These are phyloP conservation scores for Seiridium unicorne DNA, from an alignment of 2,329 filamentous ascomycete species.

Conservation along the genomic window DNA sequence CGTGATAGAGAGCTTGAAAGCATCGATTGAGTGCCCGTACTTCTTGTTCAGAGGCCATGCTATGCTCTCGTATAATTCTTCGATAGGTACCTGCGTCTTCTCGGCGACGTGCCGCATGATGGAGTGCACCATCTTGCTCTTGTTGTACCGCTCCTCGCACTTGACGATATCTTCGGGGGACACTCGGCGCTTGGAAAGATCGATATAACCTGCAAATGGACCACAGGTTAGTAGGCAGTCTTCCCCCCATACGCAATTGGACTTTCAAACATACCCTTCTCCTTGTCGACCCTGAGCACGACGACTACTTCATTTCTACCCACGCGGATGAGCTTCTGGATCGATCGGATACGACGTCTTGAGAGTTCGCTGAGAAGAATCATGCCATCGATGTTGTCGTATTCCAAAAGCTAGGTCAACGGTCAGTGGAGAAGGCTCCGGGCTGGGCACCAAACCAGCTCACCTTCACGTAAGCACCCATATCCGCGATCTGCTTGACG, in stretches of 20 bases:
- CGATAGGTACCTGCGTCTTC: slow-evolving; percentile 92
- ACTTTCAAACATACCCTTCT: slow-evolving; percentile 65
- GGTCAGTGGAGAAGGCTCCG: not conserved
- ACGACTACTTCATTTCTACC: slow-evolving; percentile 98
- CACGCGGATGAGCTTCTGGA: slow-evolving; percentile 98
- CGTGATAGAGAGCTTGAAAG: slow-evolving; percentile 99
- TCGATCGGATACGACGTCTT: slow-evolving; percentile 95
- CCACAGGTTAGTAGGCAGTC: not conserved
- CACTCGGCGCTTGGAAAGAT: slow-evolving; percentile 97
- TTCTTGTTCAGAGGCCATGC: slow-evolving; percentile 98
- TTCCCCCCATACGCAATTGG: slow-evolving; percentile 21
- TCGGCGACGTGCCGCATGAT: slow-evolving; percentile 99
- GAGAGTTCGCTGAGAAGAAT: slow-evolving; percentile 97
- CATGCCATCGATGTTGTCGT: slow-evolving; percentile 99
- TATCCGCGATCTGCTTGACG: slow-evolving; percentile 99
- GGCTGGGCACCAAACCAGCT: not conserved
- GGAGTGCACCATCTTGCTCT: slow-evolving; percentile 98
- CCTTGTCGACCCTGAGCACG: slow-evolving; percentile 97
- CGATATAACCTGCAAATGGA: slow-evolving; percentile 66
- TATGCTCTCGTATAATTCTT: slow-evolving; percentile 90
- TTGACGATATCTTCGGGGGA: slow-evolving; percentile 97
- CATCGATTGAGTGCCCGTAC: slow-evolving; percentile 94
- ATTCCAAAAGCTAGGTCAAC: slow-evolving; percentile 71
- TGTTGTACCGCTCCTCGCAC: slow-evolving; percentile 99
- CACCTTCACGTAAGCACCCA: slow-evolving; percentile 95